Percentiles rank a stretch among this genome's conserved stretches.
Evolutionary conservation across 768 basidiomycete genomes (phyloP).

Genomic region (Tulasnella sp.): DNA sequence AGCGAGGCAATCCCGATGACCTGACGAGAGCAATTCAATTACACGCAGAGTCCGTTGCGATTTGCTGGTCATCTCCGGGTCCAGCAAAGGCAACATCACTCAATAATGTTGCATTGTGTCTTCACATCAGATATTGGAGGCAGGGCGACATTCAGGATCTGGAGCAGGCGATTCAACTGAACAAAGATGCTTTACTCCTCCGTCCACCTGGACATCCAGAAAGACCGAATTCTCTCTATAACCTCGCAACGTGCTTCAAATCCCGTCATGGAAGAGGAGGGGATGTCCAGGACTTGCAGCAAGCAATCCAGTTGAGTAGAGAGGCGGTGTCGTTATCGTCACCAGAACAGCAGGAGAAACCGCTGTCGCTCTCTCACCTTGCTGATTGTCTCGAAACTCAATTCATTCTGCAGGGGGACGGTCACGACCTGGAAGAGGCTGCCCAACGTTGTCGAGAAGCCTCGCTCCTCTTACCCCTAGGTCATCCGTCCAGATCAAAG

Average conservation of each 20-base stretch:
- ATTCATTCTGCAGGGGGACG: not conserved
- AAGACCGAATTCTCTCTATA: not conserved
- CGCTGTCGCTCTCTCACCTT: too few relatives aligned
- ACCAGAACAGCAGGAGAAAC: too few relatives aligned
- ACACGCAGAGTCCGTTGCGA: not conserved
- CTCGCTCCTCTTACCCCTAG: not conserved
- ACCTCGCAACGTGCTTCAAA: not conserved
- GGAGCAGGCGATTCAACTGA: not conserved
- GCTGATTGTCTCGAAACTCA: not conserved
- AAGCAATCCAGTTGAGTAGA: not conserved
- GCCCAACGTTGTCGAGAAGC: not conserved
- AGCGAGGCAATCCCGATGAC: not conserved
- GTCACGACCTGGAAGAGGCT: not conserved
- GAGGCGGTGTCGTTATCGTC: not conserved
- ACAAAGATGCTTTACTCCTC: not conserved
- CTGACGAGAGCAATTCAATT: not conserved
- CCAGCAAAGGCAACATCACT: not conserved
- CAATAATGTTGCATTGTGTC: not conserved
- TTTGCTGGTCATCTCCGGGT: too few relatives aligned
- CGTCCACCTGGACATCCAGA: not conserved
- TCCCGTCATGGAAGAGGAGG: not conserved
- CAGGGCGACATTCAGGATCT: not conserved
- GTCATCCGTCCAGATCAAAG: not conserved
- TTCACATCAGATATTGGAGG: not conserved
- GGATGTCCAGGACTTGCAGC: not conserved